Evolutionary conservation across 2,329 filamentous ascomycete species (phyloP), one percentile per base, ranked within the genome.

Genomic region (Colletotrichum tropicale): DNA sequence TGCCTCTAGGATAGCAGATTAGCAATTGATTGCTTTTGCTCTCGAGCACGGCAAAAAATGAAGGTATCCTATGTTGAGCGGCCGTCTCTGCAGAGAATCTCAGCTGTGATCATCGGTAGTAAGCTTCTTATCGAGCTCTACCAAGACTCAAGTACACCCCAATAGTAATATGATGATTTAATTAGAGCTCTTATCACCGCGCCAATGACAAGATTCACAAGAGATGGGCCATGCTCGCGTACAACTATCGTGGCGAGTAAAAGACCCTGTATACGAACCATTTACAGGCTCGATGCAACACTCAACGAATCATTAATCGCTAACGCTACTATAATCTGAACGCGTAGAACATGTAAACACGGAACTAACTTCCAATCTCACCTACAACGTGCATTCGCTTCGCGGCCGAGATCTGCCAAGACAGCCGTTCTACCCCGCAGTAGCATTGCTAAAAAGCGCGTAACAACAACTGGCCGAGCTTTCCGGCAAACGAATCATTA

Each of bases 361-460:
- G 69, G 61, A 65, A 58, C 30, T 8, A 21, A 36, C 56, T 55
- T n/a, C 61, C 69, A 21, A n/a, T 18, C 18, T 30, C 26, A 34
- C 32, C 30, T 18, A 9, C 48, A 30, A 38, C 18, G 48, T 65
- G 13, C 30, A 43, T 32, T 58, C 69, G 28, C 21, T 58, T 34
- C 61, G 30, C 56, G 43, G 43, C 60, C 9, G 9, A 30, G 55
- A 5, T 36, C 15, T 52, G 70, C 70, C 52, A 67, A 72, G 62
- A 61, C 34, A 34, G 26, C 18, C 5, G 7, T 36, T 34, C 62
- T 60, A 72, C 70, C 70, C 70, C 70, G 70, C 70, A 38, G 70
- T 72, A 52, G 62, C 70, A 72, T n/a, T 38, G 61, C 36, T 24
- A n/a, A n/a, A 52, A 24, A 36, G 13, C 16, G 34, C 12, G 16